Evolutionary conservation across 805 yeast species (phyloP).

Genomic region (Starmerella cellae): DNA sequence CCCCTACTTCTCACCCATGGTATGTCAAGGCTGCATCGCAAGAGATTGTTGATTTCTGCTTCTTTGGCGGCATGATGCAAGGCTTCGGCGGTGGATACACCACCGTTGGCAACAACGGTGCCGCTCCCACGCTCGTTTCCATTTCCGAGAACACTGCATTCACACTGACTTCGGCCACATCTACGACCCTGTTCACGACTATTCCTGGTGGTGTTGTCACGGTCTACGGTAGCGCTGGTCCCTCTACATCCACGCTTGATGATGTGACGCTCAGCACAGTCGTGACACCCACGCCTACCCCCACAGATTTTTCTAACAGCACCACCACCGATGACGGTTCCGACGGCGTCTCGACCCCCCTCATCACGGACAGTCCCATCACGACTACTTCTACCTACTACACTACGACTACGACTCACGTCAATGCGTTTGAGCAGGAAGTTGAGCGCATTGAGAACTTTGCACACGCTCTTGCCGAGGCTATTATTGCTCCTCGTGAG

Average conservation of each 20-base stretch:
- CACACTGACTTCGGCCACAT: conserved; percentile 3
- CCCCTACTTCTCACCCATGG: conserved; percentile 9
- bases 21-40: conserved; percentile 12
- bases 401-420: conserved; percentile 3
- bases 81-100: conserved; percentile 7
- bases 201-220: conserved; percentile 13
- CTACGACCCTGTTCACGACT: conserved; percentile 13
- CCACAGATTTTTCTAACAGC: not conserved
- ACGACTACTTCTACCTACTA: not conserved
- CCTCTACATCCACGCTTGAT: not conserved
- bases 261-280: conserved; percentile 4
- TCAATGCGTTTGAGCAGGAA: conserved; percentile 2
- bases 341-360: not conserved
- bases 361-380: not conserved
- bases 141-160: conserved; percentile 5
- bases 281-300: not conserved
- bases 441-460: conserved; percentile 6
- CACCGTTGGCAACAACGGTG: not conserved
- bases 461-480: conserved; percentile 16
- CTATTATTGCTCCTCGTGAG: conserved; percentile 14
- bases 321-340: not conserved
- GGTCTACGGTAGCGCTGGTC: conserved; percentile 5
- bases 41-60: conserved; percentile 14
- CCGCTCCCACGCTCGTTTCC: conserved; percentile 3
- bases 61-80: conserved; percentile 8